Base-by-base conservation (phyloP, 192 early-diverging fungal species). In the Coemansia sp. region DNA sequence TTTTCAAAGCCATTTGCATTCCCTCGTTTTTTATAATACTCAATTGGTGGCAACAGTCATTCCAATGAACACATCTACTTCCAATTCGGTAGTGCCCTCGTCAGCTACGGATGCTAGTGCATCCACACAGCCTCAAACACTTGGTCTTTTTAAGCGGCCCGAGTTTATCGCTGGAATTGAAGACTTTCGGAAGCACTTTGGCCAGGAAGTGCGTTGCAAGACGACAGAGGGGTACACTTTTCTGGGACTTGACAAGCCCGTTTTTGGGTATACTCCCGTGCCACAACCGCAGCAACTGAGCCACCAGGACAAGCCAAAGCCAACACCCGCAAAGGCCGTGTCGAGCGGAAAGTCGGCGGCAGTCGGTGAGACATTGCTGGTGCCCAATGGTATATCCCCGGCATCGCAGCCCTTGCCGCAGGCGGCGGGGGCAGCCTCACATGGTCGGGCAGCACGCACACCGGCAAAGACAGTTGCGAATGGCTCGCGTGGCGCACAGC, bases 141-240 rank as follows among this genome's bases (percentile, higher is more conserved):
- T 83, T 39, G 19, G 63, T 10, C 50, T 83, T 28, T 58, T 83
- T 5, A 49, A 58, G 32, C 60, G 70, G 14, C 67, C 80, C 2
- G 73, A 77, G 26, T 77, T 83, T 74, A 37, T 52, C 6, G 76
- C 75, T 6, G 69, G 66, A 6, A 63, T 83, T 28, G 62, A 72
- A 5, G 67, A 42, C 23, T 83, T 83, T 42, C 66, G 73, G n/a
- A 66, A 75, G 64, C 75, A 78, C 72, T 83, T 70, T 83, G 80
- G 80, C 14, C 72, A 60, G 30, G 69, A 74, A 10, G 69, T 72
- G 4, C 62, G 65, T 33, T 62, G 62, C 50, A 67, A 55, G 65
- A 72, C 61, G 10, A 10, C 64, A 30, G 80, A 83, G 55, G 80
- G 80, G n/a, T 77, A 76, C 67, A 75, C 80, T 35, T 83, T 83